A percentile compares a stretch with the other conserved stretches of the same genome.
Conservation (phyloP, 495 filamentous ascomycete species). For the Alectoria sarmentosa region DNA sequence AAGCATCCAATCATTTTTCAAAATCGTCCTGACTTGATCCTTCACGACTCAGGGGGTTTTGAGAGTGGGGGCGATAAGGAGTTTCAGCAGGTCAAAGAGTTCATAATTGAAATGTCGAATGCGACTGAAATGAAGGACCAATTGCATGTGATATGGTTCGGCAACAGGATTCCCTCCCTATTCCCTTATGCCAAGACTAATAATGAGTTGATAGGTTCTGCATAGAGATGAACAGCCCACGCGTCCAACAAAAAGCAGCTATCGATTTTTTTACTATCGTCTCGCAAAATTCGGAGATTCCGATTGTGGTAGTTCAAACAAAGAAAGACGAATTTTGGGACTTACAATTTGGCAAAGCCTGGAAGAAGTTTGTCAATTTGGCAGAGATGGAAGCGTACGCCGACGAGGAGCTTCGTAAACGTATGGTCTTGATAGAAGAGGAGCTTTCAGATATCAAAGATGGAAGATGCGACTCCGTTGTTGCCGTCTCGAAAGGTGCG, state of each 20-base stretch:
- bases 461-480: slow-evolving; percentile 25
- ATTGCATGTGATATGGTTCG: slow-evolving; percentile 6
- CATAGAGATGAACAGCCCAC: slow-evolving; percentile 28
- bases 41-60: slow-evolving; percentile 31
- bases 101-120: slow-evolving; percentile 1
- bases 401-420: slow-evolving; percentile 20
- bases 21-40: slow-evolving; percentile 26
- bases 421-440: slow-evolving; percentile 21
- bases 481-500: slow-evolving; percentile 27
- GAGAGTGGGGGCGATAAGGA: slow-evolving; percentile 25
- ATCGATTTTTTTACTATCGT: slow-evolving; percentile 26
- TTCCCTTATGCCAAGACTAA: background rate
- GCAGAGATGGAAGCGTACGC: slow-evolving; percentile 11
- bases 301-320: slow-evolving; percentile 27
- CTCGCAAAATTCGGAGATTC: slow-evolving; percentile 27
- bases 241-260: slow-evolving; percentile 27
- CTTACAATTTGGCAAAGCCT: slow-evolving; percentile 14
- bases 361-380: background rate
- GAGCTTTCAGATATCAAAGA: slow-evolving; percentile 25
- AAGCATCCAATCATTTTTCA: slow-evolving; percentile 22
- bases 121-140: background rate
- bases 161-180: background rate
- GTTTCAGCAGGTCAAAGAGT: slow-evolving; percentile 5
- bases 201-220: slow-evolving; percentile 24
- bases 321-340: slow-evolving; percentile 29